Conservation (phyloP, 164 flowering plant genomes). For the Tinospora cordifolia region DNA sequence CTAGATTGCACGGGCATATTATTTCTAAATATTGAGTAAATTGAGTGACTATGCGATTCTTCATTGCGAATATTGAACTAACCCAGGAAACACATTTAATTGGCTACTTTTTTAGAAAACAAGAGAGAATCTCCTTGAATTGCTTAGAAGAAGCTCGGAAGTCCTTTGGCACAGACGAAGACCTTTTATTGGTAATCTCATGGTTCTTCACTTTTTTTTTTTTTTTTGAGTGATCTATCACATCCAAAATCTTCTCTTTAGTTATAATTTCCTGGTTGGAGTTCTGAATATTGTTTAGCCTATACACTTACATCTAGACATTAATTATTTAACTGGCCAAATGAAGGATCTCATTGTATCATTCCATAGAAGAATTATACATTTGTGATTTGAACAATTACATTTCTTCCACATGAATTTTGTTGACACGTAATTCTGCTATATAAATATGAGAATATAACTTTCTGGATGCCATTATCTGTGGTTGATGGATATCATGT, state of each 20-base stretch:
- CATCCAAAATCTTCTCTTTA: background rate
- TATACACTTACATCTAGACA: background rate
- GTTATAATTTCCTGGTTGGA: background rate
- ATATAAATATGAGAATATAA: too few species aligned
- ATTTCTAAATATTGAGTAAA: background rate
- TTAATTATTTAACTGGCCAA: background rate
- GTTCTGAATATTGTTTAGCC: background rate
- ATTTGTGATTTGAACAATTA: background rate
- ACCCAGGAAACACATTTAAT: background rate
- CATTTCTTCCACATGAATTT: background rate
- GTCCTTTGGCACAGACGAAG: slow-evolving; percentile 96
- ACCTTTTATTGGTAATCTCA: slow-evolving; percentile 71
- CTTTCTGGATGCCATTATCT: too few species aligned
- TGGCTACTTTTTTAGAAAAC: slow-evolving; percentile 42
- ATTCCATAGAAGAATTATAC: background rate
- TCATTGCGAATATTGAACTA: background rate
- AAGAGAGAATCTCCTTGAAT: slow-evolving; percentile 47
- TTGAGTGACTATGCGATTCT: background rate
- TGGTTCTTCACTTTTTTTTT: background rate
- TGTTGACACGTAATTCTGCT: too few species aligned
- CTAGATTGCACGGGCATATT: background rate
- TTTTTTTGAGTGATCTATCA: background rate
- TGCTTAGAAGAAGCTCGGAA: slow-evolving; percentile 84
- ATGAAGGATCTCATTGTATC: too few species aligned
- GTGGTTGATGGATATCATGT: too few species aligned